Percentiles rank a stretch among this genome's conserved stretches.
Evolutionary conservation across 495 filamentous ascomycete genomes (phyloP).

Genomic region (Hypoxylon crocopeplum): DNA sequence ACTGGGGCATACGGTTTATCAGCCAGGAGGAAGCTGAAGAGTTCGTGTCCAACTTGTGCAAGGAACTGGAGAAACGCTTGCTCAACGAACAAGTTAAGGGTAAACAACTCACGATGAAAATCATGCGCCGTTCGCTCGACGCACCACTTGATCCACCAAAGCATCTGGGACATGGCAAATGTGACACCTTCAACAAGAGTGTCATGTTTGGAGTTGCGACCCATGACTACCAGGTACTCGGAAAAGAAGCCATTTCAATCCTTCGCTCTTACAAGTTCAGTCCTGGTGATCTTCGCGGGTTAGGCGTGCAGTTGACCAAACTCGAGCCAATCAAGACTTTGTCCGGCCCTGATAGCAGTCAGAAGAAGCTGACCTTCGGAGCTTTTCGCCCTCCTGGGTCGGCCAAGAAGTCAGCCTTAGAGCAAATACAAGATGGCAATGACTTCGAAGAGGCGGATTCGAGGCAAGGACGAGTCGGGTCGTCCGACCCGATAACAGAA

Average conservation of each 20-base stretch:
- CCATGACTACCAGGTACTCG: conserved; percentile 70
- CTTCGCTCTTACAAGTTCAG: conserved; percentile 82
- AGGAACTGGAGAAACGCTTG: conserved; percentile 80
- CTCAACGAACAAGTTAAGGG: conserved; percentile 85
- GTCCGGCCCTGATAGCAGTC: conserved; percentile 61
- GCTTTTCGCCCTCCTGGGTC: conserved; percentile 25
- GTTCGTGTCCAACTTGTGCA: conserved; percentile 81
- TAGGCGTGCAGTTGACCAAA: conserved; percentile 92
- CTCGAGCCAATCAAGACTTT: conserved; percentile 76
- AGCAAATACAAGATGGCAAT: conserved; percentile 34
- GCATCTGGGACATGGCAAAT: conserved; percentile 93
- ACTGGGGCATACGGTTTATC: conserved; percentile 96
- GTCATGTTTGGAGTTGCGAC: conserved; percentile 81
- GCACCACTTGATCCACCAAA: conserved; percentile 93
- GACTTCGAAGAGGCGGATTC: conserved; percentile 42
- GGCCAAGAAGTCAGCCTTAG: conserved; percentile 40
- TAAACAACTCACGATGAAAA: conserved; percentile 86
- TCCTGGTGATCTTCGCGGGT: conserved; percentile 86
- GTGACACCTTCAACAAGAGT: conserved; percentile 91
- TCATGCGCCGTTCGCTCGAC: conserved; percentile 85
- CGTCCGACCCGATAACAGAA: conserved; percentile 48
- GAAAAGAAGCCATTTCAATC: conserved; percentile 82
- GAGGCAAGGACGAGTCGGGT: conserved; percentile 52
- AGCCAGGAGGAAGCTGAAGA: conserved; percentile 89
- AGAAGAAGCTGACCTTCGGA: conserved; percentile 61